These are phyloP conservation scores for Rhododendron griersonianum DNA, from an alignment of 148 eudicot species.

Conservation along the genomic window DNA sequence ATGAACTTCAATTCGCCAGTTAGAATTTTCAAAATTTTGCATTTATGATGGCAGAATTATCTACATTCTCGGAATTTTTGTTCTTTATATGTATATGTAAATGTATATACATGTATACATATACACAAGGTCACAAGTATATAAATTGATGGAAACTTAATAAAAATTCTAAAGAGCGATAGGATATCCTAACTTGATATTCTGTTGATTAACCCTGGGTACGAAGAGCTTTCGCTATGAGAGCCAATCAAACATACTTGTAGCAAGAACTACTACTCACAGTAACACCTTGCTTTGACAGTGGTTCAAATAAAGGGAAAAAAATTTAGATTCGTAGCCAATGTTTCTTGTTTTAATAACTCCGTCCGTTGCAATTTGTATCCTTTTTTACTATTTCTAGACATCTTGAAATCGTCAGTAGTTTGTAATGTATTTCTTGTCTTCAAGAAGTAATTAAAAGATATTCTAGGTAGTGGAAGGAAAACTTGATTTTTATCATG, in stretches of 20 bases:
- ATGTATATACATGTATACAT: too few species aligned
- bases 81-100: not conserved
- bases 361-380: not conserved
- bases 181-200: not conserved
- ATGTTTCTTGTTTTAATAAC: not conserved
- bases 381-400: not conserved
- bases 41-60: constrained; percentile 2
- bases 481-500: not conserved
- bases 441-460: not conserved
- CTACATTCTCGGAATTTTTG: not conserved
- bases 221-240: not conserved
- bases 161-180: not conserved
- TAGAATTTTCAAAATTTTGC: not conserved
- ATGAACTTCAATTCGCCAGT: not conserved
- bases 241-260: not conserved
- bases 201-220: not conserved
- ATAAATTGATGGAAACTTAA: not conserved
- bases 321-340: not conserved
- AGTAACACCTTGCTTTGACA: not conserved
- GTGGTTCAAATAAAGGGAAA: not conserved
- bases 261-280: not conserved
- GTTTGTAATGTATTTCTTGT: not conserved
- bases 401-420: not conserved
- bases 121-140: too few species aligned
- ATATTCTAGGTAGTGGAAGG: not conserved